Base-by-base conservation (phyloP, 148 eudicot species). In the Camellia sinensis region DNA sequence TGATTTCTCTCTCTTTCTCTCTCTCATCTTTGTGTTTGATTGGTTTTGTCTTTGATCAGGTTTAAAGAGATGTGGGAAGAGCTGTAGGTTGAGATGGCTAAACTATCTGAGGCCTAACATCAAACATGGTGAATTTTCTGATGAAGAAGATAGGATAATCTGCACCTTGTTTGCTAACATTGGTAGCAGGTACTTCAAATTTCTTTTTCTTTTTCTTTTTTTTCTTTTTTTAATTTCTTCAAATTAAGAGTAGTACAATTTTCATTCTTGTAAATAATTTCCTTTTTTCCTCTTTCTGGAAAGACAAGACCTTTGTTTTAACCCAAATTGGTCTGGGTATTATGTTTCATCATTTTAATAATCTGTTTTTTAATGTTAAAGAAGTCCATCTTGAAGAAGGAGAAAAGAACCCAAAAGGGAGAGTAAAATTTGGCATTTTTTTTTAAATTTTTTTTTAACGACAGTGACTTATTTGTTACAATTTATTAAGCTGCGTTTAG, bases 51-150 rank as follows among this genome's bases (percentile, higher is more conserved):
- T 45, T 46, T 60, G 40, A 62, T 17, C 69, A 80, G 82, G 82
- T 73, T 64, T 80, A 52, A 80, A 74, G 71, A 80, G 82, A 74
- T 80, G 82, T 74, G 82, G 82, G 59, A 80, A 80, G 71, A 80
- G 82, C 64, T 80, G 82, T 43, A 80, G 82, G 59, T 66, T 80
- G 78, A 80, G 82, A 74, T 80, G 82, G 82, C 82, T 80, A 15
- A 80, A 80, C 66, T 80, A 80, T 74, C 82, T 80, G 7, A 73
- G 82, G 72, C 82, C 82, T 17, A 80, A 80, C 72, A 80, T 80
- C 15, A 80, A 80, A 66, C 82, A 80, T 74, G 82, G 82, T 50
- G 82, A 80, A 45, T 80, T 80, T 80, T 73, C 82, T 5, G 82
- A 80, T 41, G 82, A 74, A 48, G 82, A 80, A 80, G 82, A 80